Conservation (phyloP, 225 moss, liverwort and hornwort species). For the Pleurozium schreberi region DNA sequence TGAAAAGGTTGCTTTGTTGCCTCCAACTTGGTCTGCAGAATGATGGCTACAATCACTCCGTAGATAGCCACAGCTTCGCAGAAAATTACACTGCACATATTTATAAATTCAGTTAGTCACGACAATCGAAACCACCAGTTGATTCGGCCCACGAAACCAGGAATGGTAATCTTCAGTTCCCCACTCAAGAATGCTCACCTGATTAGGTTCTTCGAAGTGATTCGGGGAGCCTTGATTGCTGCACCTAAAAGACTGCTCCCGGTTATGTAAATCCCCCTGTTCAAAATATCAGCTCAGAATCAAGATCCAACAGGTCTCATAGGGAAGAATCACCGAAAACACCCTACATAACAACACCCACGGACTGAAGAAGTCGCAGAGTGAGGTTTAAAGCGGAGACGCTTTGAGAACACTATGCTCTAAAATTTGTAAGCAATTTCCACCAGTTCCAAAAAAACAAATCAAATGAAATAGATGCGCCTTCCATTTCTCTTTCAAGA, state of each 20-base stretch:
- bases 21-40: slow-evolving; percentile 96
- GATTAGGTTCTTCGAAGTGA: slow-evolving; percentile 96
- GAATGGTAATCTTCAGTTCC: neutral
- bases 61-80: slow-evolving; percentile 99
- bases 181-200: slow-evolving; percentile 28
- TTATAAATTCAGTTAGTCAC: neutral
- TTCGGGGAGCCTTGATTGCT: slow-evolving; percentile 93
- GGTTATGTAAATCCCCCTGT: slow-evolving; percentile 97
- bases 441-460: neutral
- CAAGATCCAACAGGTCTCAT: neutral
- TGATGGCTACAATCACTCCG: slow-evolving; percentile 99
- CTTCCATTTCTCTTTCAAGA: neutral
- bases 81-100: slow-evolving; percentile 81
- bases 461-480: neutral
- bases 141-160: neutral
- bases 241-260: slow-evolving; percentile 99
- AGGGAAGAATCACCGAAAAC: neutral
- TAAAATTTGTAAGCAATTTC: neutral
- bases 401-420: neutral
- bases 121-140: neutral
- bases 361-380: neutral
- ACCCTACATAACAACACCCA: neutral
- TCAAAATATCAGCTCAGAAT: neutral
- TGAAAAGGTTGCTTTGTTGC: slow-evolving; percentile 52
- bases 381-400: neutral